Evolutionary conservation across 192 early-diverging fungal genomes (phyloP).

Genomic region (Dissophora globulifera): DNA sequence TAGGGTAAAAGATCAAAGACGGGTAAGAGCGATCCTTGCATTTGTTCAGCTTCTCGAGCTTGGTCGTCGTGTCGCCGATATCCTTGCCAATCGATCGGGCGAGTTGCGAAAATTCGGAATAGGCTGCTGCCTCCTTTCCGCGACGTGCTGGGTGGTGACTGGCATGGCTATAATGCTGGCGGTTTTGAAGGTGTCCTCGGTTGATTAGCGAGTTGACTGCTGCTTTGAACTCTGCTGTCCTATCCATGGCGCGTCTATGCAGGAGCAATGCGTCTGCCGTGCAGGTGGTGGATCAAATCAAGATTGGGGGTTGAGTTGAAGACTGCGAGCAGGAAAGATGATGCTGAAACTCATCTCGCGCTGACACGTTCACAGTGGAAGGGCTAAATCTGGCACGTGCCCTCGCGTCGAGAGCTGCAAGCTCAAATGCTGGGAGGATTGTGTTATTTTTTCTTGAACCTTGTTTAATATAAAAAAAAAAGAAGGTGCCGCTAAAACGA

Average conservation of each 20-base stretch:
- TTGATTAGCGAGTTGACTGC: constrained; percentile 79
- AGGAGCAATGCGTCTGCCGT: no score
- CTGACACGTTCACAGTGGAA: no score
- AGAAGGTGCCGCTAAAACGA: no score
- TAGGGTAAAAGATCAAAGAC: neutral
- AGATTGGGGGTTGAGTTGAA: no score
- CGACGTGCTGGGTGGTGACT: constrained; percentile 17
- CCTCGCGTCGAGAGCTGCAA: no score
- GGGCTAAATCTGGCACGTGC: no score
- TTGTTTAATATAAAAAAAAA: no score
- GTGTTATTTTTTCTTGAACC: no score
- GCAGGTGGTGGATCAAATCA: no score
- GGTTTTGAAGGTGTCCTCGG: constrained; percentile 42
- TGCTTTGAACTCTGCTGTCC: constrained; percentile 90
- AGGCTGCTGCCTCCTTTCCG: constrained; percentile 51
- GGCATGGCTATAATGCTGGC: constrained; percentile 8
- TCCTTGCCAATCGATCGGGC: constrained; percentile 87
- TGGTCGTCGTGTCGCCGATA: constrained; percentile 82
- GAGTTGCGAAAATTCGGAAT: constrained; percentile 86
- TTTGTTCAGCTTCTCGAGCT: constrained; percentile 88
- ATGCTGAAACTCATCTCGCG: neutral
- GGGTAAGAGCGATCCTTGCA: constrained; percentile 53
- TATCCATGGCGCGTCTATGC: constrained; percentile 59
- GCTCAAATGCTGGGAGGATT: no score
- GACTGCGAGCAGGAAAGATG: constrained; percentile 6